These are phyloP conservation scores for Penicillium ucsense DNA, from an alignment of 495 filamentous ascomycete genomes.

Conservation along the genomic window DNA sequence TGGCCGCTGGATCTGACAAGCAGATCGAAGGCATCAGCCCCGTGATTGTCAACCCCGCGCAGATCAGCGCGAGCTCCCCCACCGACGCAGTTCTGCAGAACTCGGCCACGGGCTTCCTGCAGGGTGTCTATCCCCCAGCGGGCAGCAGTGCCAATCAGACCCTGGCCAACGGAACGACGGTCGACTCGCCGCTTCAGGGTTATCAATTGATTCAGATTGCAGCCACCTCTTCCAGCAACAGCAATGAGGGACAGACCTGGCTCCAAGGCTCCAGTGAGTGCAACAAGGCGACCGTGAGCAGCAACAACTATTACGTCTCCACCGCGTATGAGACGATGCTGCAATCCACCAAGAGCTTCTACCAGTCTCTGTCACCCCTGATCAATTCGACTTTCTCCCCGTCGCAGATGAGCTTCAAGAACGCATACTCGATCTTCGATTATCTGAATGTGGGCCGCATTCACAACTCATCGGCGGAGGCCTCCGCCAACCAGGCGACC, in stretches of 20 bases:
- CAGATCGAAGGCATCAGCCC: constrained; percentile 49
- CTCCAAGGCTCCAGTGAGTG: constrained; percentile 50
- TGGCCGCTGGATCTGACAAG: constrained; percentile 35
- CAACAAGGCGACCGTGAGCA: constrained; percentile 53
- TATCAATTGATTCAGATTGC: constrained; percentile 52
- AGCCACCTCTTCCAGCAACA: constrained; percentile 27
- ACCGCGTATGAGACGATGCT: constrained; percentile 44
- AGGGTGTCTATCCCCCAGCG: constrained; percentile 54
- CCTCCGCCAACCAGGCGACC: constrained; percentile 18
- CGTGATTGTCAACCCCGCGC: constrained; percentile 46
- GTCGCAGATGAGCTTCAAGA: constrained; percentile 51
- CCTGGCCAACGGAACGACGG: constrained; percentile 42
- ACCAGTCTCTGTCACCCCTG: constrained; percentile 50
- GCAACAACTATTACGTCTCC: constrained; percentile 62
- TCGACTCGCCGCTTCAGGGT: constrained; percentile 46
- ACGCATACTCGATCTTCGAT: constrained; percentile 59
- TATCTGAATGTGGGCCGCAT: constrained; percentile 45
- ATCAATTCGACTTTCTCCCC: constrained; percentile 49
- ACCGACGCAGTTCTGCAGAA: constrained; percentile 54
- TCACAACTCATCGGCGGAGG: constrained; percentile 36
- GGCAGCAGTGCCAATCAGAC: constrained; percentile 28
- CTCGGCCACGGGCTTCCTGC: constrained; percentile 47
- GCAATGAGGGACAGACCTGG: constrained; percentile 49
- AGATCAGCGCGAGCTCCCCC: constrained; percentile 49
- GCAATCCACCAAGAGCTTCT: constrained; percentile 51